A percentile compares a stretch with the other conserved stretches of the same genome.
These are phyloP conservation scores for Annulohypoxylon truncatum DNA, from an alignment of 2,329 filamentous ascomycete genomes.

Conservation along the genomic window DNA sequence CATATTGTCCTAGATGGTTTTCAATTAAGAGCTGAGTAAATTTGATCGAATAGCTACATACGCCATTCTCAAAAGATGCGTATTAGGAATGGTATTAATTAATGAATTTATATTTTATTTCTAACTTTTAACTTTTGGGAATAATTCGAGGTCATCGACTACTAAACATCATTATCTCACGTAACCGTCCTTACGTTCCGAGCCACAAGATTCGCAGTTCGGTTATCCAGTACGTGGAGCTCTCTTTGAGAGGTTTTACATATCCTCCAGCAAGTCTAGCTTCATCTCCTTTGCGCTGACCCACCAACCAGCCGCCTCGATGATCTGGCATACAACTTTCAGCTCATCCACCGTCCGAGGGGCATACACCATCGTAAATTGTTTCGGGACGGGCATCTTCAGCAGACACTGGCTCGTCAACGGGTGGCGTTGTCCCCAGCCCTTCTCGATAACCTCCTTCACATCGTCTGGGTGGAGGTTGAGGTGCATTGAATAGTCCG, in stretches of 20 bases:
- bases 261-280: constrained; percentile 39
- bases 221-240: neutral
- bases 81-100: neutral
- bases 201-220: neutral
- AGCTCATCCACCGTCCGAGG: constrained; percentile 75
- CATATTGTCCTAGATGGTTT: neutral
- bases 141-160: neutral
- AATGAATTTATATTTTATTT: constrained; percentile 3
- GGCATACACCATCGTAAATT: constrained; percentile 86
- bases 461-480: constrained; percentile 84
- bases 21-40: neutral
- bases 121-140: neutral
- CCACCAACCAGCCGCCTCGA: constrained; percentile 80
- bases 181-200: too few species aligned
- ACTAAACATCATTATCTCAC: neutral
- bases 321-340: constrained; percentile 73
- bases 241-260: neutral
- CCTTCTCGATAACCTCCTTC: constrained; percentile 74
- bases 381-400: constrained; percentile 74
- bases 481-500: constrained; percentile 81
- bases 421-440: constrained; percentile 81
- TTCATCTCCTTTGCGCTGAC: constrained; percentile 60
- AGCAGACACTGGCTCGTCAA: constrained; percentile 73
- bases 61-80: neutral
- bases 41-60: neutral